Percentiles rank a stretch among this genome's conserved stretches.
Conservation (phyloP, 805 yeast species). For the Kodamaea kaohsiungensis region DNA sequence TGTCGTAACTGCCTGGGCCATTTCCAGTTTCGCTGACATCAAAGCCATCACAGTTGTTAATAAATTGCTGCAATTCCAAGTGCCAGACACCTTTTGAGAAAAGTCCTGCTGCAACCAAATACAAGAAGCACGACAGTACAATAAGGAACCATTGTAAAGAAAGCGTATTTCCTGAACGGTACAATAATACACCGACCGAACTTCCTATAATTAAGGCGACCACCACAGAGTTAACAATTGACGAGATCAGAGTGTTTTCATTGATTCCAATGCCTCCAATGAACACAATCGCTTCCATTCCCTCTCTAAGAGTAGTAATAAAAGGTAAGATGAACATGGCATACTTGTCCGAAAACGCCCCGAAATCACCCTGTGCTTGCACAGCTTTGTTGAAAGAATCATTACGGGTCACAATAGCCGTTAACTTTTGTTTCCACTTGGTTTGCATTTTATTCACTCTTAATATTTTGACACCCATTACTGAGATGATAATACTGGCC, state of each 20-base stretch:
- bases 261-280: slow-evolving; percentile 77
- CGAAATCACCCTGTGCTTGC: slow-evolving; percentile 13
- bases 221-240: slow-evolving; percentile 62
- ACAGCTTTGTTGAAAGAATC: slow-evolving; percentile 22
- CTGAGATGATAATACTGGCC: slow-evolving; percentile 46
- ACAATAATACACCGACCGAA: slow-evolving; percentile 64
- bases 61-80: slow-evolving; percentile 75
- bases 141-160: slow-evolving; percentile 75
- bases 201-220: slow-evolving; percentile 61
- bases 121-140: slow-evolving; percentile 75
- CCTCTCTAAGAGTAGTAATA: slow-evolving; percentile 84
- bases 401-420: slow-evolving; percentile 25
- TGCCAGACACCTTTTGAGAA: slow-evolving; percentile 90
- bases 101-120: slow-evolving; percentile 83
- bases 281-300: slow-evolving; percentile 88
- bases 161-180: slow-evolving; percentile 75
- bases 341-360: slow-evolving; percentile 49
- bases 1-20: slow-evolving; percentile 93
- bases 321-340: slow-evolving; percentile 79
- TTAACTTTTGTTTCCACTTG: slow-evolving; percentile 44
- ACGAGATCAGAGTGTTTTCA: slow-evolving; percentile 23
- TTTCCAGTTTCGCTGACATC: slow-evolving; percentile 88
- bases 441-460: slow-evolving; percentile 46
- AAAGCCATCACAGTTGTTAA: slow-evolving; percentile 71
- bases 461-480: slow-evolving; percentile 47